These are phyloP conservation scores for Trifolium dubium DNA, from an alignment of 306 rosid species.

Conservation along the genomic window DNA sequence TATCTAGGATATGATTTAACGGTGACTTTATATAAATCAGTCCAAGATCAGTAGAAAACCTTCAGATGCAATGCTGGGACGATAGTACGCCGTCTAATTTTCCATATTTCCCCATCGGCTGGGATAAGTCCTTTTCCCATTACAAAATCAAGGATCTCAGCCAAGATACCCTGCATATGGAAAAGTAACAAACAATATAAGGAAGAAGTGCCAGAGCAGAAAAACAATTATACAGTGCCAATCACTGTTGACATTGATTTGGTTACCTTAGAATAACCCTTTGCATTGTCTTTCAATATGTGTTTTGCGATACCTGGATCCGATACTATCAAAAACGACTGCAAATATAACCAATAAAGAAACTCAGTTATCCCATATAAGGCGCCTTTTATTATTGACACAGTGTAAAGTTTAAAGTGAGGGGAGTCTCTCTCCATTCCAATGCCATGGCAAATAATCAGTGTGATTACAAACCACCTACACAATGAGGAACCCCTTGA, in stretches of 20 bases:
- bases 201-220: conserved; percentile 13
- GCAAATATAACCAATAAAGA: conserved; percentile 50
- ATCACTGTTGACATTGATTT: conserved; percentile 19
- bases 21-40: conserved; percentile 23
- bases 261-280: conserved; percentile 91
- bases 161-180: conserved; percentile 85
- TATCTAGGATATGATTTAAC: conserved; percentile 32
- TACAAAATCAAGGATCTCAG: conserved; percentile 93
- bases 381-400: neutral
- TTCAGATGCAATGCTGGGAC: conserved; percentile 93
- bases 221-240: conserved; percentile 1
- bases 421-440: conserved; percentile 21
- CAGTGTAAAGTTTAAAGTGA: neutral
- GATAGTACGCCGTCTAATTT: conserved; percentile 79
- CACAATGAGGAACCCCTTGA: neutral
- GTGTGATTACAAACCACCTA: neutral
- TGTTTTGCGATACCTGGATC: conserved; percentile 94
- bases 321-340: conserved; percentile 93
- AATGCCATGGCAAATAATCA: neutral
- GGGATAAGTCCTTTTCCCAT: conserved; percentile 99
- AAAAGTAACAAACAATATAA: conserved; percentile 28
- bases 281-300: conserved; percentile 85
- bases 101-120: conserved; percentile 99
- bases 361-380: conserved; percentile 33
- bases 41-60: conserved; percentile 54